Conservation (phyloP, 169 alveolate genomes). For the Perkinsus olseni region DNA sequence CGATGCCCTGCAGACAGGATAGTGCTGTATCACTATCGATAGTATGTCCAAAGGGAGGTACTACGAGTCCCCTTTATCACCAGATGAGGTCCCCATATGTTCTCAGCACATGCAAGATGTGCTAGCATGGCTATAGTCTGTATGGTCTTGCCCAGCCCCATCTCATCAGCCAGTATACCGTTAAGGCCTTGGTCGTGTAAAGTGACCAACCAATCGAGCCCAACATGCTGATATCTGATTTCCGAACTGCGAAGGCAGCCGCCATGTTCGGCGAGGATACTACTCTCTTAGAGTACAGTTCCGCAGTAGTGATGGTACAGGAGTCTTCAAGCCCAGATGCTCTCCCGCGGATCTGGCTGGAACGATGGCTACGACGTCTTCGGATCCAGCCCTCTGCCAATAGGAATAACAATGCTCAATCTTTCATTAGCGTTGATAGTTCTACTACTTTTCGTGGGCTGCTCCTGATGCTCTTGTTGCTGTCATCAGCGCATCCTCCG, state of each 20-base stretch:
- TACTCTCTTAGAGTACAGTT: not conserved
- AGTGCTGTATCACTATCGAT: too few relatives aligned
- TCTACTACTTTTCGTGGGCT: too few relatives aligned
- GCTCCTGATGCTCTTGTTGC: too few relatives aligned
- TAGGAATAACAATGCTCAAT: too few relatives aligned
- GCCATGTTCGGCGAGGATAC: not conserved
- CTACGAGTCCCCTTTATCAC: too few relatives aligned
- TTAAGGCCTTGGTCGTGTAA: conserved; percentile 85
- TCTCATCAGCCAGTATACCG: conserved; percentile 99
- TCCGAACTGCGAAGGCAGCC: not conserved
- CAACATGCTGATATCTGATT: conserved; percentile 76
- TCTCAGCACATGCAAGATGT: conserved; percentile 88
- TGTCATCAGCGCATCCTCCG: too few relatives aligned
- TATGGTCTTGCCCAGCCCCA: conserved; percentile 99
- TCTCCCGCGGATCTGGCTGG: not conserved
- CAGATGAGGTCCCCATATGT: conserved; percentile 97
- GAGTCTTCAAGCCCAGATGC: not conserved
- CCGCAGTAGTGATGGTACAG: not conserved
- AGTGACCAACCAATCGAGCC: conserved; percentile 93
- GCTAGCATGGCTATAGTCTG: conserved; percentile 94
- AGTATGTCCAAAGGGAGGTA: too few relatives aligned
- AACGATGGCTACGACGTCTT: not conserved
- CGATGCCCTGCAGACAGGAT: too few relatives aligned
- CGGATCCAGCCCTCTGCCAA: too few relatives aligned
- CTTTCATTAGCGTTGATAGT: too few relatives aligned